These are phyloP conservation scores for Sicyos edulis DNA, from an alignment of 306 rosid genomes.

Conservation along the genomic window DNA sequence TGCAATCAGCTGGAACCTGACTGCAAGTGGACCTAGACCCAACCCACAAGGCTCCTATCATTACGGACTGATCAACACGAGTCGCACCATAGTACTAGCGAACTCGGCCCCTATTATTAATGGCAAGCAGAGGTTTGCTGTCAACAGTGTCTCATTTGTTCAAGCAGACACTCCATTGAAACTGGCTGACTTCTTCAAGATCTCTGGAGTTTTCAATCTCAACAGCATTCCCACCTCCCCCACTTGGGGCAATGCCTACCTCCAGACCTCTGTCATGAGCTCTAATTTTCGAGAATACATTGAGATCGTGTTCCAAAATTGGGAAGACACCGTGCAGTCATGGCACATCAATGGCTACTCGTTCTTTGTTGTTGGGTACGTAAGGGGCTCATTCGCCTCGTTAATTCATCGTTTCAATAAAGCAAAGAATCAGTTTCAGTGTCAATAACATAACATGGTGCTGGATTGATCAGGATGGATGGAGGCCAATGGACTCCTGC, in stretches of 20 bases:
- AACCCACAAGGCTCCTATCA: constrained; percentile 97
- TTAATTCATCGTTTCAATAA: not conserved
- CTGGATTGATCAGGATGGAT: constrained; percentile 58
- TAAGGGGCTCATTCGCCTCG: constrained; percentile 24
- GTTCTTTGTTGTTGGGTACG: constrained; percentile 90
- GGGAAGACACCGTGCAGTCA: constrained; percentile 79
- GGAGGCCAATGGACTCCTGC: constrained; percentile 83
- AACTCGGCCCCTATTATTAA: constrained; percentile 78
- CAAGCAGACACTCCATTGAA: constrained; percentile 79
- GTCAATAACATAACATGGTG: constrained; percentile 7
- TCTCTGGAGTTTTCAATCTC: constrained; percentile 68
- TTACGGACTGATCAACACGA: constrained; percentile 74
- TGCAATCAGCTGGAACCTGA: constrained; percentile 61
- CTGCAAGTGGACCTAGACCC: constrained; percentile 98
- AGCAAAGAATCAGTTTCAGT: not conserved
- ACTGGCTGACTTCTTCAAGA: constrained; percentile 76
- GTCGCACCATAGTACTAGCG: constrained; percentile 65
- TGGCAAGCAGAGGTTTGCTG: constrained; percentile 92
- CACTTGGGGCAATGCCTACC: constrained; percentile 53
- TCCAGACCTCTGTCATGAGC: constrained; percentile 80
- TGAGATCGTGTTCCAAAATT: constrained; percentile 90
- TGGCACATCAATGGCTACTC: constrained; percentile 92
- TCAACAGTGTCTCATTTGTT: constrained; percentile 65
- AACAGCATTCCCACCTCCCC: constrained; percentile 70
- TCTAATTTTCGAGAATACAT: constrained; percentile 70